phyloP scores from a whole-genome alignment of 139 green algal species.

The Microglena sp. region DNA sequence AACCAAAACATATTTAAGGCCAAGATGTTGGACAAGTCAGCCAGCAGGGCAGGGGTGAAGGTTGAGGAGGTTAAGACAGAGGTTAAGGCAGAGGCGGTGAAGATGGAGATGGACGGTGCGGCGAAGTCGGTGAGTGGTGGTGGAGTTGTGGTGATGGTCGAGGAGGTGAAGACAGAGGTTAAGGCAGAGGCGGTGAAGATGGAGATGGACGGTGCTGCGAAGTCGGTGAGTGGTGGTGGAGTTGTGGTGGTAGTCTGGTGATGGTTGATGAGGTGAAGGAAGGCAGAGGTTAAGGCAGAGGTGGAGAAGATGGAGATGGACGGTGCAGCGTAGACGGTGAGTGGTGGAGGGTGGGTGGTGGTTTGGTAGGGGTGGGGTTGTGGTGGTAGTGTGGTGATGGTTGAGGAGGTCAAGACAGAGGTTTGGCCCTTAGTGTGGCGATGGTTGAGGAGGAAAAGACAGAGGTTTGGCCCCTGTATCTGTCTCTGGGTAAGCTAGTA shows the following conservation, averaged over 20 bases:
- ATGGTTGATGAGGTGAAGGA: not conserved
- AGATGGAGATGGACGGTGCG: conserved; percentile 3
- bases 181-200: conserved; percentile 1
- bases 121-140: too few relatives aligned
- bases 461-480: too few relatives aligned
- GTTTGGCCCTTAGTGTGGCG: too few relatives aligned
- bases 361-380: too few relatives aligned
- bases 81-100: not conserved
- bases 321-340: too few relatives aligned
- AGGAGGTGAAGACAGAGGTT: not conserved
- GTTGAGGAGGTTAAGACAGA: not conserved
- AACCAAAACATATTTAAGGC: conserved; percentile 39
- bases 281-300: not conserved
- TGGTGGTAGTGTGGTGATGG: not conserved
- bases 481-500: too few relatives aligned
- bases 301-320: not conserved
- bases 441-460: too few relatives aligned
- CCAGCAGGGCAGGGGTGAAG: conserved; percentile 8
- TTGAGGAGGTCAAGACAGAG: not conserved
- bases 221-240: too few relatives aligned
- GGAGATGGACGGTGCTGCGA: too few relatives aligned
- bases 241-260: too few relatives aligned
- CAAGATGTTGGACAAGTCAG: not conserved
- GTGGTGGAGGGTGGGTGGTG: too few relatives aligned
- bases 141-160: not conserved